Evolutionary conservation across 257 asterid genomes (phyloP).

Genomic region (Plantago elongata): DNA sequence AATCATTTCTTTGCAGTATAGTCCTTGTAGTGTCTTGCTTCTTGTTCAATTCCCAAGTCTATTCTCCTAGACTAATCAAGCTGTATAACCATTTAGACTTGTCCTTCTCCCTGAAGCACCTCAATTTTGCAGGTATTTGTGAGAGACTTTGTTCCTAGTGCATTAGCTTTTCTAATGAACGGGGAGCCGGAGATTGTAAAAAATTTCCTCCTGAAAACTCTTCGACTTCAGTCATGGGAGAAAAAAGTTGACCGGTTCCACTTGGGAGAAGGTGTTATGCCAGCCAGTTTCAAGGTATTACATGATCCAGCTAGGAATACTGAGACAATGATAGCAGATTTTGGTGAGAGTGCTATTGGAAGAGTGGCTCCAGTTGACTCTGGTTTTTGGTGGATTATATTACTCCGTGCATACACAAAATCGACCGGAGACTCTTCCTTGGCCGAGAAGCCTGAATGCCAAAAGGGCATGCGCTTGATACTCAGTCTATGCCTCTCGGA

Average conservation of each 20-base stretch:
- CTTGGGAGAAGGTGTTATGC: constrained; percentile 74
- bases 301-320: constrained; percentile 60
- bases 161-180: constrained; percentile 62
- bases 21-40: too few species aligned
- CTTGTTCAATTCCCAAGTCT: too few species aligned
- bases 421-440: constrained; percentile 65
- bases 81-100: neutral
- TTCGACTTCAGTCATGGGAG: constrained; percentile 81
- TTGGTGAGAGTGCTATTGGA: constrained; percentile 76
- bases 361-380: constrained; percentile 82
- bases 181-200: constrained; percentile 69
- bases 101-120: constrained; percentile 8
- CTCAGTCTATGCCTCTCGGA: constrained; percentile 72
- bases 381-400: constrained; percentile 82
- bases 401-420: constrained; percentile 65
- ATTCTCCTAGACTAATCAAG: neutral
- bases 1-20: too few species aligned
- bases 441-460: constrained; percentile 71
- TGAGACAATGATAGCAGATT: constrained; percentile 65
- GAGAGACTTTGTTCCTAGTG: constrained; percentile 73
- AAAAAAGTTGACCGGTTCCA: constrained; percentile 67
- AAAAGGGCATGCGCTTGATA: constrained; percentile 66
- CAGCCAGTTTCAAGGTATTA: constrained; percentile 68
- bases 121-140: constrained; percentile 51
- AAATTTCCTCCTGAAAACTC: constrained; percentile 59